Conservation (phyloP, 2,329 filamentous ascomycete genomes). For the Fusarium sororula region DNA sequence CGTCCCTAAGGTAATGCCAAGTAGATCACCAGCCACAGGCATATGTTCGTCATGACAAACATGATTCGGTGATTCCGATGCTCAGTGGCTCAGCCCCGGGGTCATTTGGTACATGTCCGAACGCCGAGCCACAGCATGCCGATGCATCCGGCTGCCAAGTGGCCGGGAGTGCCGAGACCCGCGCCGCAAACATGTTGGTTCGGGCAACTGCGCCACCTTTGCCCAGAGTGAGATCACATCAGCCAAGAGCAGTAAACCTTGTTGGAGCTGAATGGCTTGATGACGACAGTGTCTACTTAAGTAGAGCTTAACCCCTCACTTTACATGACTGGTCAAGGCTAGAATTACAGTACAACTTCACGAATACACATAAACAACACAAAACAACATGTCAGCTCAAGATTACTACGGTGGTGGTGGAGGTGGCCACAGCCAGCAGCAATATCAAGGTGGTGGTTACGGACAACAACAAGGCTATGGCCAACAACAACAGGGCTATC, state of each 20-base stretch:
- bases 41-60: neutral
- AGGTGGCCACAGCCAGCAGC: slow-evolving; percentile 13
- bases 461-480: slow-evolving; percentile 18
- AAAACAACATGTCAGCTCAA: slow-evolving; percentile 35
- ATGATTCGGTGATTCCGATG: slow-evolving; percentile 14
- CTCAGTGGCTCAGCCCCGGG: neutral
- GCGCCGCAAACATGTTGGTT: neutral
- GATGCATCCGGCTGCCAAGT: slow-evolving; percentile 37
- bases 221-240: slow-evolving; percentile 29
- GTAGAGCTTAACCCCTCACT: slow-evolving; percentile 13
- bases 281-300: slow-evolving; percentile 27
- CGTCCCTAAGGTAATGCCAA: slow-evolving; percentile 23
- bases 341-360: neutral
- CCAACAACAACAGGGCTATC: slow-evolving; percentile 34
- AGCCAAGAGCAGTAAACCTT: slow-evolving; percentile 20
- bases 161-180: slow-evolving; percentile 19
- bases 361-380: neutral
- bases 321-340: neutral
- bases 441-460: slow-evolving; percentile 5
- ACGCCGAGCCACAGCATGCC: slow-evolving; percentile 26
- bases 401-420: slow-evolving; percentile 36
- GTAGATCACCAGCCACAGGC: slow-evolving; percentile 24
- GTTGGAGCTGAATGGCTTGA: slow-evolving; percentile 11
- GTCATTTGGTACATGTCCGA: neutral
- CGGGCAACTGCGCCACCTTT: slow-evolving; percentile 24